Base-by-base conservation (phyloP, 306 rosid species). In the Hippophae rhamnoides region DNA sequence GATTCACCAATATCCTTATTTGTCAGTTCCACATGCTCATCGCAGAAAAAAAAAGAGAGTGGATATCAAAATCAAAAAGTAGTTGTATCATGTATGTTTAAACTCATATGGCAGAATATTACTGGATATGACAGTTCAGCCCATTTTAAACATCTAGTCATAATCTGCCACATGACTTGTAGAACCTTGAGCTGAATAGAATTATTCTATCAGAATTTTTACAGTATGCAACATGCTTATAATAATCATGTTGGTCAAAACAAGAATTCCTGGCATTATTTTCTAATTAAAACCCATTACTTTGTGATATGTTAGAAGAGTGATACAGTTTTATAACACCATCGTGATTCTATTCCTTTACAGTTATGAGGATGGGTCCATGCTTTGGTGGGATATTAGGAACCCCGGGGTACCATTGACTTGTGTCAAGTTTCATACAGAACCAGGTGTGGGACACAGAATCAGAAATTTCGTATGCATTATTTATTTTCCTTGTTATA, bases 301-400 rank as follows among this genome's bases (percentile, higher is more conserved):
- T 41, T 55, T 10, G 56, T 54, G 14, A 11, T 46, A 6, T 27
- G 8, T 55, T 9, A 0, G 10, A 41, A 43, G 38, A 54, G 11
- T 31, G 25, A 9, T 52, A 13, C 7, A 50, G 14, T 68, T 66
- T 26, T 44, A 50, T n/a, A 13, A 25, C 48, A 47, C 57, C 61
- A 54, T 41, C 63, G 5, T 18, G 46, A 50, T 73, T 50, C 54
- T 59, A 56, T 60, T 41, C 57, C 10, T 68, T 49, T 69, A 72
- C 69, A 92, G 98, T 60, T 88, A 83, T 54, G 95, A 89, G 76
- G 97, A 92, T 57, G 98, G 96, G 56, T 81, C 93, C 68, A 87
- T 92, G 96, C 95, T 87, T 68, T 92, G 88, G 96, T 85, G 98
- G 98, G 98, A 92, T 78, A 42, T 88, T 65, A 76, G 96, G 72